phyloP scores from a whole-genome alignment of 495 filamentous ascomycete species.

The Poronia punctata region DNA sequence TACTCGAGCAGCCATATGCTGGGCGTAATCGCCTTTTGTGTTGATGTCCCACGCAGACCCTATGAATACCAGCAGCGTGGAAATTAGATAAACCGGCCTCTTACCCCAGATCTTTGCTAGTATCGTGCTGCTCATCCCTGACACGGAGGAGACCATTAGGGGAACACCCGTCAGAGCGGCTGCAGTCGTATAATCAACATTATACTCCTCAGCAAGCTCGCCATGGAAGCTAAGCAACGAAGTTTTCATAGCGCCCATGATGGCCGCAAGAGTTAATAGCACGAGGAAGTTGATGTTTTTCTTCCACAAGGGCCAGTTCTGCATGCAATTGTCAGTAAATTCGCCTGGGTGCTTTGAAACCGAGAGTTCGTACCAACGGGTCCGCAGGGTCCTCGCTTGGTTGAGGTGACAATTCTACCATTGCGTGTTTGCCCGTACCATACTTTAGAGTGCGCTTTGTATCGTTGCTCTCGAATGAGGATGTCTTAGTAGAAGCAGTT shows the following conservation, averaged over 20 bases:
- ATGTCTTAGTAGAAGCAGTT: conserved; percentile 24
- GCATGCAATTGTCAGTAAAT: not conserved
- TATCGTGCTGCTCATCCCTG: conserved; percentile 32
- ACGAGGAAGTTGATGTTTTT: conserved; percentile 40
- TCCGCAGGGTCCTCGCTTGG: conserved; percentile 43
- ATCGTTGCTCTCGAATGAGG: conserved; percentile 29
- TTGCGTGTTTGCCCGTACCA: conserved; percentile 33
- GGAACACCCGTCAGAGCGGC: conserved; percentile 43
- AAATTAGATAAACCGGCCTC: conserved; percentile 38
- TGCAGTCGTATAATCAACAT: conserved; percentile 36
- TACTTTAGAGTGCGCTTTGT: conserved; percentile 40
- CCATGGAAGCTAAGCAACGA: conserved; percentile 40
- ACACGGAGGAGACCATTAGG: conserved; percentile 39
- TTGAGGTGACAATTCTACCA: conserved; percentile 41
- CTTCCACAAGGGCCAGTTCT: conserved; percentile 46
- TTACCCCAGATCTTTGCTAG: conserved; percentile 40
- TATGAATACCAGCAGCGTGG: conserved; percentile 35
- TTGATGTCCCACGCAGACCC: conserved; percentile 43
- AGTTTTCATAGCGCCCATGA: conserved; percentile 43
- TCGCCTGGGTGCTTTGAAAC: not conserved
- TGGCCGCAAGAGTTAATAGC: conserved; percentile 33
- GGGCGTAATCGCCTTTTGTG: conserved; percentile 28
- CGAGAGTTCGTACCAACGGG: conserved; percentile 34
- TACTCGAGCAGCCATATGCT: conserved; percentile 43
- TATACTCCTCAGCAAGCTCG: conserved; percentile 30